phyloP scores from a whole-genome alignment of 306 rosid genomes.

The Astragalus membranaceus region DNA sequence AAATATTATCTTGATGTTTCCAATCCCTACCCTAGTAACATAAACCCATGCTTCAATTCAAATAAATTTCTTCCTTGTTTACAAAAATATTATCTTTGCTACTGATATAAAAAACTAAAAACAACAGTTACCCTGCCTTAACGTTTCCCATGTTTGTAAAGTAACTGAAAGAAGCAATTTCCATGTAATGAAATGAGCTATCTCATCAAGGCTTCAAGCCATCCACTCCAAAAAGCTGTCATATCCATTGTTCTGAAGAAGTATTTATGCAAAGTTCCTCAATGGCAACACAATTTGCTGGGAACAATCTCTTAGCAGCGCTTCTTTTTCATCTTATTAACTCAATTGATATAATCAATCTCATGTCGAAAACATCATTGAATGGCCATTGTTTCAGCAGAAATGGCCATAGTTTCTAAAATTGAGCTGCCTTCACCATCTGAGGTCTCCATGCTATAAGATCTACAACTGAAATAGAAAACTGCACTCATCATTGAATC shows the following conservation, averaged over 20 bases:
- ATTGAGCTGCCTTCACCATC: constrained; percentile 38
- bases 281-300: constrained; percentile 13
- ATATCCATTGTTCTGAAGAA: constrained; percentile 7
- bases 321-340: constrained; percentile 26
- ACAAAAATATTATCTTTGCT: constrained; percentile 16
- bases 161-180: constrained; percentile 17
- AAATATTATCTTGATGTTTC: too few relatives aligned
- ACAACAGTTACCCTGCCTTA: constrained; percentile 20
- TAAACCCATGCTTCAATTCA: constrained; percentile 10
- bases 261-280: constrained; percentile 20
- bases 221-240: constrained; percentile 1
- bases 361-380: constrained; percentile 34
- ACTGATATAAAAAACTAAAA: constrained; percentile 14
- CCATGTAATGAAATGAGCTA: constrained; percentile 27
- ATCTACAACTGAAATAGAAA: constrained; percentile 75
- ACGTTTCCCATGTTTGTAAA: constrained; percentile 12
- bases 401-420: constrained; percentile 47
- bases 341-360: constrained; percentile 21
- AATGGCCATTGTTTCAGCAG: constrained; percentile 45
- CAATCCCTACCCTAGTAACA: neutral
- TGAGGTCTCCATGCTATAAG: constrained; percentile 30
- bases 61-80: constrained; percentile 16
- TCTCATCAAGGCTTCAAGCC: constrained; percentile 19
- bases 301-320: constrained; percentile 20
- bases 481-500: constrained; percentile 92